Base-by-base conservation (phyloP, 331 rosid genomes). In the Malus hybrid region DNA sequence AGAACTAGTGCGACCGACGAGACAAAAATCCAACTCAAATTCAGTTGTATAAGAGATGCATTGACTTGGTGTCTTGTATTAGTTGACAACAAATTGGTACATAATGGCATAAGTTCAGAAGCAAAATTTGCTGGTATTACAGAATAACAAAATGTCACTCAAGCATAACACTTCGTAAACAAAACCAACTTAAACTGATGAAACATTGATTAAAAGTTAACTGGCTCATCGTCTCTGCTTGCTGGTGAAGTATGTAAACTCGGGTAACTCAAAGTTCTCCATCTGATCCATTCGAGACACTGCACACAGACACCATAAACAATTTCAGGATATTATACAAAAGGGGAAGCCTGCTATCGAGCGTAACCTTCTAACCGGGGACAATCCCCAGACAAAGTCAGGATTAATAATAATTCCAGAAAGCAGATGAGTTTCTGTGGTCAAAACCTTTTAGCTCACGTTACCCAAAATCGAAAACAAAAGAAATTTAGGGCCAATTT, bases 241-340 rank as follows among this genome's bases (percentile, higher is more conserved):
- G 71, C 64, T 36, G 60, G n/a, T 36, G 14, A 50, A 24, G 54
- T 32, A 15, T 7, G 27, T 15, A n/a, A 64, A 42, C 42, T 20
- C 16, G 65, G n/a, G 39, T 57, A 52, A 27, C 48, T 87, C 74
- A 89, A 79, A 91, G 93, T 83, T 91, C 97, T 46, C 83, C 87
- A 33, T 88, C 67, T 2, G 82, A 80, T 56, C 42, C 93, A 33
- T 65, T 28, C 28, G 77, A 80, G 18, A 29, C 86, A 68, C 91
- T 87, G 95, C 84, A 86, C 22, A 71, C 5, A 77, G 28, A 60
- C 18, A 56, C 59, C 56, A 71, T 3, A 70, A 31, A 16, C 18
- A 44, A 46, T 28, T 7, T 33, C 39, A 46, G 70, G 70, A 10
- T n/a, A 34, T 14, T 46, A 56, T 16, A 52, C 56, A 66, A 55